phyloP scores from a whole-genome alignment of 805 yeast species.

The Schwanniomyces polymorphus region DNA sequence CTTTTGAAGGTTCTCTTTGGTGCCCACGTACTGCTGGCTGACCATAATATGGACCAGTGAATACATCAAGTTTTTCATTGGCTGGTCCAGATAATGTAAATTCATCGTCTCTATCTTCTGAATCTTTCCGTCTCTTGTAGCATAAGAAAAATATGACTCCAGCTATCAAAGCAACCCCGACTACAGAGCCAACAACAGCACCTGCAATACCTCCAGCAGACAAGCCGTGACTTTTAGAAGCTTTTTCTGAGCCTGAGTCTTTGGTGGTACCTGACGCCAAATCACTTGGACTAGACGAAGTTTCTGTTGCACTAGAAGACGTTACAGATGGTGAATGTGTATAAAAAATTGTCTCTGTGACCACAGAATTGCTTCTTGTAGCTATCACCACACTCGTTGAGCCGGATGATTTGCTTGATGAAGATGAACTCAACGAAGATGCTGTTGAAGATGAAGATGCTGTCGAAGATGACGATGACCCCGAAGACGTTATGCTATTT shows the following conservation, averaged over 20 bases:
- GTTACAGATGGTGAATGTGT: background rate
- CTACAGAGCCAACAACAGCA: constrained; percentile 41
- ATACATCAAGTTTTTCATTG: constrained; percentile 15
- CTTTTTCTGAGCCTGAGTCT: constrained; percentile 4
- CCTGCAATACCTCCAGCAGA: constrained; percentile 45
- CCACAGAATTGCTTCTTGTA: constrained; percentile 9
- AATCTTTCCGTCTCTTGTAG: constrained; percentile 35
- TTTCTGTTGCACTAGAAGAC: constrained; percentile 5
- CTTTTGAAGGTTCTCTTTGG: constrained; percentile 13
- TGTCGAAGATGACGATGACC: constrained; percentile 10
- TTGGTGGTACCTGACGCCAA: background rate
- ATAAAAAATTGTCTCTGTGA: background rate
- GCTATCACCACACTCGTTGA: constrained; percentile 3
- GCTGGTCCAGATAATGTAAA: constrained; percentile 29
- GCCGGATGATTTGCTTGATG: constrained; percentile 6
- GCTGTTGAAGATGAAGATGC: background rate
- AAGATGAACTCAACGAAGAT: background rate
- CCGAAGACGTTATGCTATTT: constrained; percentile 3
- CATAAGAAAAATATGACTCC: constrained; percentile 40
- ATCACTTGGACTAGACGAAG: constrained; percentile 3
- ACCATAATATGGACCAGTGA: constrained; percentile 24
- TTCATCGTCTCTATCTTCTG: constrained; percentile 43
- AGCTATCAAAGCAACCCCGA: constrained; percentile 34
- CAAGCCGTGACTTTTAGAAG: constrained; percentile 9
- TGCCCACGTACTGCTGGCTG: constrained; percentile 3